phyloP scores from a whole-genome alignment of 768 basidiomycete genomes.

The Pholiota conissans region DNA sequence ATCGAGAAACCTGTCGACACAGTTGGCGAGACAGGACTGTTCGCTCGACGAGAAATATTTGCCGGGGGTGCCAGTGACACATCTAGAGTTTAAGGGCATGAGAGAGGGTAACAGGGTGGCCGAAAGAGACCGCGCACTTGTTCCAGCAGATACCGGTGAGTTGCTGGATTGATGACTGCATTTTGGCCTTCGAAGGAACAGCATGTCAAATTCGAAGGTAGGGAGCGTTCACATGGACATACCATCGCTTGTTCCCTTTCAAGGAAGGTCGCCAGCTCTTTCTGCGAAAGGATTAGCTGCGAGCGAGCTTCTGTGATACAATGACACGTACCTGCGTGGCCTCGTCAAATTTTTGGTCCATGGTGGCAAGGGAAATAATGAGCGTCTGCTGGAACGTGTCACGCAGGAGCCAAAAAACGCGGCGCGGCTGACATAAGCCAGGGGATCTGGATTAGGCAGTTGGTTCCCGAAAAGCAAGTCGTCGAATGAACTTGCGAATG shows the following conservation, averaged over 20 bases:
- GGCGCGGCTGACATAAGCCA: constrained; percentile 22
- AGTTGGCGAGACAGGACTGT: constrained; percentile 82
- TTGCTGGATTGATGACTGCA: constrained; percentile 71
- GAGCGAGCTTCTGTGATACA: background rate
- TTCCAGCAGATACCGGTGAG: constrained; percentile 90
- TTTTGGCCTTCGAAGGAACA: constrained; percentile 34
- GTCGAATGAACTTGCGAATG: background rate
- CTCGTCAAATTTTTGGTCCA: constrained; percentile 72
- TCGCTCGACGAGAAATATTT: constrained; percentile 79
- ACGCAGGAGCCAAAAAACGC: constrained; percentile 6
- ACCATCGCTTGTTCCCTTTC: constrained; percentile 84
- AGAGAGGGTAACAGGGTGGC: background rate
- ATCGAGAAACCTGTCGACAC: constrained; percentile 92
- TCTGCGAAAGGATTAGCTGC: constrained; percentile 44
- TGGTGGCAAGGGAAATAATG: constrained; percentile 24
- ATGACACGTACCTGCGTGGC: constrained; percentile 59
- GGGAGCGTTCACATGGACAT: constrained; percentile 12
- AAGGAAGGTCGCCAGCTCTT: constrained; percentile 78
- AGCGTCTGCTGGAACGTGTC: background rate
- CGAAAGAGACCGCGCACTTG: constrained; percentile 58
- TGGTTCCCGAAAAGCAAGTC: constrained; percentile 17
- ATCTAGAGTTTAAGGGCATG: constrained; percentile 44
- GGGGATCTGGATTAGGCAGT: constrained; percentile 16
- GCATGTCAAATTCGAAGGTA: constrained; percentile 9
- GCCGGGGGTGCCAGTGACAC: constrained; percentile 77